Percentiles rank a stretch among this genome's conserved stretches.
Conservation (phyloP, 1,139 yeast species). For the Saccharomycopsis crataegensis region DNA sequence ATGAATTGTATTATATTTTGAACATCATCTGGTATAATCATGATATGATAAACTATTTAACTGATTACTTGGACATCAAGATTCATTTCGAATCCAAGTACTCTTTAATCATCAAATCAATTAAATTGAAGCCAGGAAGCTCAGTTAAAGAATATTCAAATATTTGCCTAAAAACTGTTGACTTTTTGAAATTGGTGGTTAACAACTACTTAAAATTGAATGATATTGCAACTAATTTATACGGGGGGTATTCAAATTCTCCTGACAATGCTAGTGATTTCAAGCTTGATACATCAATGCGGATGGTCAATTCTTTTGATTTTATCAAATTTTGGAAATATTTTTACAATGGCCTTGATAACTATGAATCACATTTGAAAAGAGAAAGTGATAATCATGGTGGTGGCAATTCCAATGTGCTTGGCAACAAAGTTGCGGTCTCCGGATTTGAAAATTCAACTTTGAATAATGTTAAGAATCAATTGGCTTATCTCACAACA, state of each 20-base stretch:
- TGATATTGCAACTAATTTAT: constrained; percentile 10
- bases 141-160: background rate
- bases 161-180: constrained; percentile 15
- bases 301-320: constrained; percentile 9
- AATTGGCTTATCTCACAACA: constrained; percentile 17
- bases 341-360: constrained; percentile 4
- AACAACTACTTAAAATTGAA: constrained; percentile 16
- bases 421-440: background rate
- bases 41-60: constrained; percentile 8
- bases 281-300: background rate
- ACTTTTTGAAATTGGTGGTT: constrained; percentile 14
- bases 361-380: background rate
- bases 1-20: constrained; percentile 12
- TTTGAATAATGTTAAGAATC: constrained; percentile 16
- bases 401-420: background rate
- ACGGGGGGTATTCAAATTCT: background rate
- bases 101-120: constrained; percentile 12
- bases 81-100: constrained; percentile 16
- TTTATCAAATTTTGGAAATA: constrained; percentile 14
- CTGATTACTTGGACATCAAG: constrained; percentile 16
- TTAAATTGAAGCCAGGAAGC: constrained; percentile 12
- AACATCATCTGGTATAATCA: constrained; percentile 2
- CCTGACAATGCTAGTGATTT: background rate
- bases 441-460: background rate
- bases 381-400: background rate